These are phyloP conservation scores for Stereocaulon alpinum DNA, from an alignment of 495 filamentous ascomycete genomes.

Conservation along the genomic window DNA sequence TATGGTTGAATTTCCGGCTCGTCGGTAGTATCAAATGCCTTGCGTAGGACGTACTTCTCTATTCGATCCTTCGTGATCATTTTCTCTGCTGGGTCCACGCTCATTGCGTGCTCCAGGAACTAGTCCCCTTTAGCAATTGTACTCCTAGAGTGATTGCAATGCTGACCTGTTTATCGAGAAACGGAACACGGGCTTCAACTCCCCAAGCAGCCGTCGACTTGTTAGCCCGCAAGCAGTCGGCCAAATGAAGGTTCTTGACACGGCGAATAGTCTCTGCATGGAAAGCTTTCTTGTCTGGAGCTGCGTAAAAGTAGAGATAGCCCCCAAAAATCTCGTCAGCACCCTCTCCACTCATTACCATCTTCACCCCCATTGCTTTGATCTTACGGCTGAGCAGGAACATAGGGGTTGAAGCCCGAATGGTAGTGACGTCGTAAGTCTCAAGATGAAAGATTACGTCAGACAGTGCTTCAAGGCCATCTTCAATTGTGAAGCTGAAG, in stretches of 20 bases:
- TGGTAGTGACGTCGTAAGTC: constrained; percentile 95
- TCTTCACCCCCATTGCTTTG: constrained; percentile 98
- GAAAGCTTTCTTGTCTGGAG: constrained; percentile 81
- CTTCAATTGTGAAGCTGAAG: constrained; percentile 95
- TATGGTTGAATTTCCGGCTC: constrained; percentile 71
- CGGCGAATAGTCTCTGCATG: constrained; percentile 86
- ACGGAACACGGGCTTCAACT: constrained; percentile 93
- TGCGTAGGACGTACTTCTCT: constrained; percentile 95
- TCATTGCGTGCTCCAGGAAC: constrained; percentile 87
- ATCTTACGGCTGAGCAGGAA: constrained; percentile 95
- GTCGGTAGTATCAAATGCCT: constrained; percentile 88
- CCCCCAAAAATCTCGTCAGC: constrained; percentile 97
- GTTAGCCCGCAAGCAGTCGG: constrained; percentile 94
- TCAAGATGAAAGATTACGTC: constrained; percentile 98
- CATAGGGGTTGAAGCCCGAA: constrained; percentile 97
- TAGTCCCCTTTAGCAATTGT: constrained; percentile 22
- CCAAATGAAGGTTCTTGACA: constrained; percentile 89
- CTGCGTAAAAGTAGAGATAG: constrained; percentile 96
- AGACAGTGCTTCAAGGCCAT: constrained; percentile 87
- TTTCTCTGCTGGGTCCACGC: constrained; percentile 87
- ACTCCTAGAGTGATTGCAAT: not conserved
- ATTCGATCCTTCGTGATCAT: constrained; percentile 85
- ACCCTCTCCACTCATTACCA: constrained; percentile 95
- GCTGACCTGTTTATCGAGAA: constrained; percentile 78
- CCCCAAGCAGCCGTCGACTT: constrained; percentile 99